Conservation (phyloP, 2,329 filamentous ascomycete species). For the Didymella glomerata region DNA sequence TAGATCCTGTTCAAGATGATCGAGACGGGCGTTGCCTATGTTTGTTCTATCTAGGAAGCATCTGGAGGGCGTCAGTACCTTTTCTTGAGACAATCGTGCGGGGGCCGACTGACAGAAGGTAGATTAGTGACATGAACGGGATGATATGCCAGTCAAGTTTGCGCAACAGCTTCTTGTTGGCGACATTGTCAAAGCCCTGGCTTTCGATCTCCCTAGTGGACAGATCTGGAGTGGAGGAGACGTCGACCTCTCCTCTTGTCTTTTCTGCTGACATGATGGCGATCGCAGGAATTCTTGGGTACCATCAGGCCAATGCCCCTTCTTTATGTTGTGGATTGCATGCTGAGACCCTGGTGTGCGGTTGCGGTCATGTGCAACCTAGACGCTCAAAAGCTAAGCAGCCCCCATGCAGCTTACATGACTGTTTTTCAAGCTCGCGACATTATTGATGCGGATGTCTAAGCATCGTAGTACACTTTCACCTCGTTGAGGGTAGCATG, state of each 20-base stretch:
- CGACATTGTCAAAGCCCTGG: slow-evolving; percentile 49
- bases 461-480: slow-evolving; percentile 9
- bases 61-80: slow-evolving; percentile 24
- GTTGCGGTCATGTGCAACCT: slow-evolving; percentile 8
- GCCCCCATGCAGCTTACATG: slow-evolving; percentile 18
- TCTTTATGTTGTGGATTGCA: slow-evolving; percentile 9
- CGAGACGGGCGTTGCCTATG: slow-evolving; percentile 56
- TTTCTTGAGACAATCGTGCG: neutral
- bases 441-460: slow-evolving; percentile 6
- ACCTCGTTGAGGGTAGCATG: slow-evolving; percentile 15
- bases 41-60: slow-evolving; percentile 64
- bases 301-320: neutral
- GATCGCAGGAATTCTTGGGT: neutral
- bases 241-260: slow-evolving; percentile 13
- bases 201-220: slow-evolving; percentile 34
- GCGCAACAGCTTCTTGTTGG: slow-evolving; percentile 62
- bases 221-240: slow-evolving; percentile 21
- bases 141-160: slow-evolving; percentile 66
- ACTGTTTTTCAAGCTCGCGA: neutral
- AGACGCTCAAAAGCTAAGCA: slow-evolving; percentile 2
- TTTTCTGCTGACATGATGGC: slow-evolving; percentile 25
- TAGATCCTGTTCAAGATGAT: slow-evolving; percentile 50
- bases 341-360: slow-evolving; percentile 9
- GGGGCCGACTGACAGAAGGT: slow-evolving; percentile 54
- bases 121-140: slow-evolving; percentile 67